Percentiles rank a stretch among this genome's conserved stretches.
Conservation (phyloP, 257 asterid species). For the Solanum pimpinellifolium region DNA sequence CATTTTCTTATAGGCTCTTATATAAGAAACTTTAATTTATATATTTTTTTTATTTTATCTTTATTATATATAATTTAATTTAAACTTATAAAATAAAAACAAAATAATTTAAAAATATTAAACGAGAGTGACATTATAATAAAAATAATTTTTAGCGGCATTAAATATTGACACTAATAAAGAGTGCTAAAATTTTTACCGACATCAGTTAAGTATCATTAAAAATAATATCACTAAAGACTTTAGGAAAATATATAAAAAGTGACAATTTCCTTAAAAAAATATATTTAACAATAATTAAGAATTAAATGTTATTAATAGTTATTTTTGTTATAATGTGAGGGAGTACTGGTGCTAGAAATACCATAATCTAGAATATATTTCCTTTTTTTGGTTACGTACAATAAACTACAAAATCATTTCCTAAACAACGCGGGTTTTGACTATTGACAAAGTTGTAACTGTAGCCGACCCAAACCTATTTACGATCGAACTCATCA, state of each 20-base stretch:
- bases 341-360: background rate
- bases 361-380: background rate
- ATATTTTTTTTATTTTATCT: background rate
- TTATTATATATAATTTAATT: background rate
- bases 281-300: no score
- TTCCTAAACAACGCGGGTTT: background rate
- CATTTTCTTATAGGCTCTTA: background rate
- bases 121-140: background rate
- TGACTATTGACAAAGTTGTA: background rate
- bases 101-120: no score
- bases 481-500: background rate
- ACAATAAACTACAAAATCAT: background rate
- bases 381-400: background rate
- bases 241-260: accelerated
- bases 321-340: background rate
- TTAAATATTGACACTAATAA: no score
- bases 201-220: no score
- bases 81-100: no score
- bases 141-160: no score
- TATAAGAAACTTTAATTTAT: background rate
- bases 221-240: accelerated
- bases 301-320: no score
- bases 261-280: accelerated
- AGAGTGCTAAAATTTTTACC: no score
- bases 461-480: background rate